Conservation (phyloP, 208 protist genomes). For the Naegleria lovaniensis region DNA sequence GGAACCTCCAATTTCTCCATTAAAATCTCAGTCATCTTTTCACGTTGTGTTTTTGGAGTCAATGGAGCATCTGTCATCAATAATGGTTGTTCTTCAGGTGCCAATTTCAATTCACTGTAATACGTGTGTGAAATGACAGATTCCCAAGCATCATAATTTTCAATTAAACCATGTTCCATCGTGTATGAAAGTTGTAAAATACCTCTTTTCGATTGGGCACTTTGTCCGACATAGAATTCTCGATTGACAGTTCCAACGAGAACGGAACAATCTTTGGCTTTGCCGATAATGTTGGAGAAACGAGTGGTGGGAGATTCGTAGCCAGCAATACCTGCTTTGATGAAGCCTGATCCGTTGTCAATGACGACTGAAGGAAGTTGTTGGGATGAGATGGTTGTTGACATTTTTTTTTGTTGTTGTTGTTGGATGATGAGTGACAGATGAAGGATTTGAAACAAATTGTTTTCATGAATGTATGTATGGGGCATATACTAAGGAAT, state of each 20-base stretch:
- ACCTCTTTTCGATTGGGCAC: neutral
- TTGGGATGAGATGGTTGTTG: neutral
- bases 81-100: conserved; percentile 31
- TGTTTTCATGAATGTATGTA: no score
- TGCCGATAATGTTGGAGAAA: conserved; percentile 73
- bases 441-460: neutral
- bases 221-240: neutral
- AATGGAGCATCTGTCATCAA: neutral
- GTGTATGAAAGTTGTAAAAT: conserved; percentile 53
- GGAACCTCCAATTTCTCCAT: conserved; percentile 28
- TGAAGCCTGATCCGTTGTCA: conserved; percentile 86
- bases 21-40: conserved; percentile 5
- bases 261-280: conserved; percentile 49
- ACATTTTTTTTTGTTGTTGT: neutral
- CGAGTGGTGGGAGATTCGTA: conserved; percentile 66
- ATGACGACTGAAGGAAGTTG: conserved; percentile 63
- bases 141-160: conserved; percentile 68
- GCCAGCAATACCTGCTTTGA: conserved; percentile 67
- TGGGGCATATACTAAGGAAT: no score
- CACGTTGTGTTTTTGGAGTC: neutral
- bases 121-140: conserved; percentile 67
- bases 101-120: conserved; percentile 38
- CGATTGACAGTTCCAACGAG: conserved; percentile 47
- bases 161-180: conserved; percentile 57
- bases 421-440: neutral